Base-by-base conservation (phyloP, 192 early-diverging fungal genomes). In the Coemansia sp. region DNA sequence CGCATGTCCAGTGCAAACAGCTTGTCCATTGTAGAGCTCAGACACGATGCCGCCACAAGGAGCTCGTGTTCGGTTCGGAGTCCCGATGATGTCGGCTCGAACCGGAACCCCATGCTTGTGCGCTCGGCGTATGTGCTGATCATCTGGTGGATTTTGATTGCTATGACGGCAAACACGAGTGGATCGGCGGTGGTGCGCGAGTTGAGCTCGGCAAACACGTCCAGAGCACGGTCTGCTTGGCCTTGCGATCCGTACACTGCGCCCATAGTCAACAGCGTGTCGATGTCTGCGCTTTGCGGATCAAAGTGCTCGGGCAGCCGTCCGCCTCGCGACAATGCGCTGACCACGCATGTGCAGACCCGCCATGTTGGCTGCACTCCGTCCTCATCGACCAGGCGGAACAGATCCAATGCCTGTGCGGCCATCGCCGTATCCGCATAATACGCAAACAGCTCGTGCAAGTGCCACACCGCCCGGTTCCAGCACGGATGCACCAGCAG, bases 401-500 rank as follows among this genome's bases (percentile, higher is more conserved):
- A 59, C 57, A 80, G 65, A 9, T 37, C 55, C 14, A 80, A 50
- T 0, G 77, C 64, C 23, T 51, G 21, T 3, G 12, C 41, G 0
- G 62, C 58, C 65, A 74, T 59, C 6, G 61, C 61, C 14, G 54
- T 19, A 9, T 57, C 45, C 3, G 72, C 72, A 26, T 65, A 80
- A 47, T 62, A 63, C 6, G 19, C 43, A 23, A 80, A 68, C 8
- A 80, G 6, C 5, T 38, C 41, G 8, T 50, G 14, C 11, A 62
- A 23, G 31, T 74, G 64, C 16, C 35, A 59, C 21, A 48, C 26
- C 0, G 52, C 59, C 14, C 43, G 25, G 12, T 61, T 43, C 1
- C 68, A 68, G 2, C 41, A 54, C 26, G 68, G 68, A 31, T 80
- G 72, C 4, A 17, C 39, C 6, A 68, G 27, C 57, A 80, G 37